A percentile compares a stretch with the other conserved stretches of the same genome.
These are phyloP conservation scores for Chromosphaera perkinsii DNA, from an alignment of 208 protist species.

Conservation along the genomic window DNA sequence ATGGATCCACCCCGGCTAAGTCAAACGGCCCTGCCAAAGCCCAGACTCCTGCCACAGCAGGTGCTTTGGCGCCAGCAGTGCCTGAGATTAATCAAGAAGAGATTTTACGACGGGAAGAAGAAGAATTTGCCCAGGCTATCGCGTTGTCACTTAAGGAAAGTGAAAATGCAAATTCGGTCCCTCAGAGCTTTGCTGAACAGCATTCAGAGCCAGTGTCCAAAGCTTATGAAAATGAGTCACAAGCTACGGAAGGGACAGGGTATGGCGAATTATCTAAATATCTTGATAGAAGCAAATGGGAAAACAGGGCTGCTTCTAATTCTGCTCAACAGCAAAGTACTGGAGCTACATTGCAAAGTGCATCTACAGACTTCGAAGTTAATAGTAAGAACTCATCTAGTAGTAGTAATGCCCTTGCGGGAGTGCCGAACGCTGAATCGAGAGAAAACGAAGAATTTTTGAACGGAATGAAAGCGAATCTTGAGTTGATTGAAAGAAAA, in stretches of 20 bases:
- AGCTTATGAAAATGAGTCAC: no score
- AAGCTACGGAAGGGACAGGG: constrained; percentile 1
- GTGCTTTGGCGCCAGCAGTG: neutral
- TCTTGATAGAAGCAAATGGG: no score
- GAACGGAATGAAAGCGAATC: no score
- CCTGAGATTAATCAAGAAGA: neutral
- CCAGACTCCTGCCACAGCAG: neutral
- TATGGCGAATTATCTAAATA: neutral
- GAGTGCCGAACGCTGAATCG: no score
- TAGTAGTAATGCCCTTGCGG: no score
- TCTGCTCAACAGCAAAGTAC: no score
- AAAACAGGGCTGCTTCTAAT: no score
- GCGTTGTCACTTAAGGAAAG: neutral
- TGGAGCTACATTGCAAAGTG: no score
- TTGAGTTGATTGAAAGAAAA: no score
- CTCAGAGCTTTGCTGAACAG: neutral
- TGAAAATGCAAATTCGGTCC: neutral
- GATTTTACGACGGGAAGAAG: constrained; percentile 3
- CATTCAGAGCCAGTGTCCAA: neutral
- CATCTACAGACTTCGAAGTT: no score
- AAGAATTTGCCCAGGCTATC: neutral
- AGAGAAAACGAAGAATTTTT: no score
- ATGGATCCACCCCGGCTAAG: neutral
- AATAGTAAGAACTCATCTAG: no score
- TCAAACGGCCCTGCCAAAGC: neutral